Evolutionary conservation across 2,329 filamentous ascomycete genomes (phyloP).

Genomic region (Ceratocystis destructans): DNA sequence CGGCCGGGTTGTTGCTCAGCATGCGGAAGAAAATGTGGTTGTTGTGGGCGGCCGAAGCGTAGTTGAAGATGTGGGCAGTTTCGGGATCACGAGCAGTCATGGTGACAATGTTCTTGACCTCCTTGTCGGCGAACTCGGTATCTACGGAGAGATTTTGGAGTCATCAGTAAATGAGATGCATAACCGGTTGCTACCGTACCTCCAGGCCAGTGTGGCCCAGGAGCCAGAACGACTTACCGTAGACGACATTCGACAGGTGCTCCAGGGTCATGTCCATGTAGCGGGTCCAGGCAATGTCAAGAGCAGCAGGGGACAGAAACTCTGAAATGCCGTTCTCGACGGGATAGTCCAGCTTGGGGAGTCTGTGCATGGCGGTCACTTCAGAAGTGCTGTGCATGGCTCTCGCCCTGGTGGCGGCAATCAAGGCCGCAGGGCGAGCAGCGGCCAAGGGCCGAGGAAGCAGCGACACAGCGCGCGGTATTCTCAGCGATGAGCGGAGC

Average conservation of each 20-base stretch:
- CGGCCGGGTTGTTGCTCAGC: conserved; percentile 31
- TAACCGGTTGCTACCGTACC: background rate
- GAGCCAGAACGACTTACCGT: conserved; percentile 40
- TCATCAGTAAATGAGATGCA: conserved; percentile 5
- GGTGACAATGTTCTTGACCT: conserved; percentile 55
- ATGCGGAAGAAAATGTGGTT: conserved; percentile 68
- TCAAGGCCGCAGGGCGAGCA: conserved; percentile 27
- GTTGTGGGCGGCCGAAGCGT: conserved; percentile 93
- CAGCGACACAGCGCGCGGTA: conserved; percentile 32
- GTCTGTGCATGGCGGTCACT: conserved; percentile 28
- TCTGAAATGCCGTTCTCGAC: conserved; percentile 45
- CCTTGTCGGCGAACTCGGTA: conserved; percentile 47
- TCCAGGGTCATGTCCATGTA: conserved; percentile 65
- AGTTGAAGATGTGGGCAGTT: conserved; percentile 76
- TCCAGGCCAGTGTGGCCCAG: background rate
- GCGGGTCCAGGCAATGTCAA: conserved; percentile 64
- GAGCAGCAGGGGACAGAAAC: conserved; percentile 56
- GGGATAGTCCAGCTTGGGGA: conserved; percentile 35
- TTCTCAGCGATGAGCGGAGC: conserved; percentile 42
- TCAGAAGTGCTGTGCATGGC: conserved; percentile 35
- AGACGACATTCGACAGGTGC: conserved; percentile 60
- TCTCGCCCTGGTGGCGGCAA: conserved; percentile 30
- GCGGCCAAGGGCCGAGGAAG: conserved; percentile 18
- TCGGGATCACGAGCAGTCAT: conserved; percentile 65
- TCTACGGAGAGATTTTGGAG: conserved; percentile 31